These are phyloP conservation scores for Rhizophagus prolifer DNA, from an alignment of 192 early-diverging fungal genomes.

Conservation along the genomic window DNA sequence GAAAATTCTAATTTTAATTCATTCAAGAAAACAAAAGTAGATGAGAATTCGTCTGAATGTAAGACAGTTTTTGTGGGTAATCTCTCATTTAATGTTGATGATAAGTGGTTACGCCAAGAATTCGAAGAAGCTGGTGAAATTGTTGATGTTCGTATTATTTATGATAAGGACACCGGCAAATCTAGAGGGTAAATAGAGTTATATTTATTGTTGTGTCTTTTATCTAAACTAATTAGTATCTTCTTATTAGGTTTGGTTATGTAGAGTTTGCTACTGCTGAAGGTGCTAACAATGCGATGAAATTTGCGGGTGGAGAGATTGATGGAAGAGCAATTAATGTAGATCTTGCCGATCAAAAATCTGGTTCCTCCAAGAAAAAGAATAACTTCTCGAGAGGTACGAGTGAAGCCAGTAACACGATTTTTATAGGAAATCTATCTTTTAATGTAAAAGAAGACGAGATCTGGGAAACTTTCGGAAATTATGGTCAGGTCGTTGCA, in stretches of 20 bases:
- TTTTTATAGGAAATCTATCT: slow-evolving; percentile 81
- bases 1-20: neutral
- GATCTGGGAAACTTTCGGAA: slow-evolving; percentile 54
- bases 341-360: slow-evolving; percentile 64
- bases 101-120: slow-evolving; percentile 59
- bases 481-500: slow-evolving; percentile 62
- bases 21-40: neutral
- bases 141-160: slow-evolving; percentile 72
- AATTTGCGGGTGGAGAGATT: slow-evolving; percentile 67
- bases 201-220: neutral
- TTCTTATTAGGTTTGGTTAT: slow-evolving; percentile 72
- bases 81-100: slow-evolving; percentile 69
- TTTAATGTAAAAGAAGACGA: slow-evolving; percentile 64
- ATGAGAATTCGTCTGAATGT: neutral
- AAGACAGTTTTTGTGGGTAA: slow-evolving; percentile 70
- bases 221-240: neutral
- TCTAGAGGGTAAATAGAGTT: slow-evolving; percentile 64
- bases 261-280: slow-evolving; percentile 76
- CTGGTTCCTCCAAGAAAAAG: slow-evolving; percentile 36
- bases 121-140: slow-evolving; percentile 75
- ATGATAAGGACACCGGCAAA: slow-evolving; percentile 65
- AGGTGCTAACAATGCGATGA: slow-evolving; percentile 66
- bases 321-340: slow-evolving; percentile 83
- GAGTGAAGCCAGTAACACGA: slow-evolving; percentile 64
- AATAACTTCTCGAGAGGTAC: slow-evolving; percentile 34